Conservation (phyloP, 2,329 filamentous ascomycete species). For the Botrytis sinoallii region DNA sequence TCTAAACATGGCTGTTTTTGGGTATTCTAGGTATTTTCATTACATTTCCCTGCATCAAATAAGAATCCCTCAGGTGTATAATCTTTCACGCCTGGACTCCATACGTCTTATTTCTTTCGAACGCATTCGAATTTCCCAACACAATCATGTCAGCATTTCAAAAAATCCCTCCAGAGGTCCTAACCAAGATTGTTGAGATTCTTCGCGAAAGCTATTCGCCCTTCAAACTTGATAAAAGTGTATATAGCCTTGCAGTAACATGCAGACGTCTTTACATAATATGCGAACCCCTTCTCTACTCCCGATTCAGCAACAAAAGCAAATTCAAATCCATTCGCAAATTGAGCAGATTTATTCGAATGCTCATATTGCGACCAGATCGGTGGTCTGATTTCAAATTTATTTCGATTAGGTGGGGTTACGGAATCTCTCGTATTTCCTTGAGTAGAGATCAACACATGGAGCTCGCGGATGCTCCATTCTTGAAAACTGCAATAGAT, state of each 20-base stretch:
- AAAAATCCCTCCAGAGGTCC: neutral
- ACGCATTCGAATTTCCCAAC: neutral
- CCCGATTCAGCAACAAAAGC: neutral
- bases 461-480: neutral
- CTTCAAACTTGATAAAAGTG: neutral
- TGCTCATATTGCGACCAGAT: neutral
- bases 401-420: neutral
- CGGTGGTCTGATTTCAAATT: neutral
- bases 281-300: neutral
- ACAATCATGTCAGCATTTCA: too few relatives aligned
- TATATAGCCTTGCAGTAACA: neutral
- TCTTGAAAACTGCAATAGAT: neutral
- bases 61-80: neutral
- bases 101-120: neutral
- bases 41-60: neutral
- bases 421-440: neutral
- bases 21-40: neutral
- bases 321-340: too few relatives aligned
- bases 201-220: neutral
- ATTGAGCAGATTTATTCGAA: neutral
- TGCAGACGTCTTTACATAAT: neutral
- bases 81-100: neutral
- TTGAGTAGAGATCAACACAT: neutral
- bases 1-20: neutral
- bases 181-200: neutral